Percentiles rank a stretch among this genome's conserved stretches.
Evolutionary conservation across 495 filamentous ascomycete species (phyloP).

Genomic region (Talaromyces proteolyticus): DNA sequence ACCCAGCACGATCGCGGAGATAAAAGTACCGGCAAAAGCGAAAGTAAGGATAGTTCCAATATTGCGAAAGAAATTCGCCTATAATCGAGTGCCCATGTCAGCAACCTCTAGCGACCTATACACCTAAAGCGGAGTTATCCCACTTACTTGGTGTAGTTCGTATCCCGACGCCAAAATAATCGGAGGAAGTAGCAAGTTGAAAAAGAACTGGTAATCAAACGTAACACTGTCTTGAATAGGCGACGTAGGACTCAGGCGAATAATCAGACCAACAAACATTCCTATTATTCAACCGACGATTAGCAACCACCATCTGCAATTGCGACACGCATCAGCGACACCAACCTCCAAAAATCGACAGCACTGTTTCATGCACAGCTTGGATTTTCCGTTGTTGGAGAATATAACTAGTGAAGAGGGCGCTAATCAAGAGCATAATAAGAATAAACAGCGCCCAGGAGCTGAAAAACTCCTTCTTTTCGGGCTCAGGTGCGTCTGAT

Average conservation of each 20-base stretch:
- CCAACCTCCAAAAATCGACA: conserved; percentile 95
- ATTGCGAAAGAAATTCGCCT: conserved; percentile 95
- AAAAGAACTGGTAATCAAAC: conserved; percentile 99
- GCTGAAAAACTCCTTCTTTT: conserved; percentile 83
- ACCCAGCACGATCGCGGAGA: conserved; percentile 90
- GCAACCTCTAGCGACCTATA: background rate
- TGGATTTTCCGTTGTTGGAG: conserved; percentile 93
- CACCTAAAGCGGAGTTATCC: no score
- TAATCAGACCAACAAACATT: conserved; percentile 90
- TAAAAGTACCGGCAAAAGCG: conserved; percentile 94
- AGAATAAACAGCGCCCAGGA: conserved; percentile 97
- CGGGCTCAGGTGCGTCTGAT: conserved; percentile 52
- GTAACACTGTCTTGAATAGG: conserved; percentile 83
- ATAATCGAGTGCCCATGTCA: background rate
- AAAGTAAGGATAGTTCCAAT: conserved; percentile 98
- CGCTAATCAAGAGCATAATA: conserved; percentile 84
- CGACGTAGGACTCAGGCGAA: conserved; percentile 70
- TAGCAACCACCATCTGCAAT: conserved; percentile 4
- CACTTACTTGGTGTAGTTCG: conserved; percentile 75
- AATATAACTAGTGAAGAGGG: conserved; percentile 95
- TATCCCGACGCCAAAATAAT: conserved; percentile 97
- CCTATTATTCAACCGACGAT: conserved; percentile 42
- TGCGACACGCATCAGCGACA: conserved; percentile 1
- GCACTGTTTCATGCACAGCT: conserved; percentile 94
- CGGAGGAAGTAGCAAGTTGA: conserved; percentile 93